Percentiles rank a stretch among this genome's conserved stretches.
These are phyloP conservation scores for Picea glauca DNA, from an alignment of 75 land plant species.

Conservation along the genomic window DNA sequence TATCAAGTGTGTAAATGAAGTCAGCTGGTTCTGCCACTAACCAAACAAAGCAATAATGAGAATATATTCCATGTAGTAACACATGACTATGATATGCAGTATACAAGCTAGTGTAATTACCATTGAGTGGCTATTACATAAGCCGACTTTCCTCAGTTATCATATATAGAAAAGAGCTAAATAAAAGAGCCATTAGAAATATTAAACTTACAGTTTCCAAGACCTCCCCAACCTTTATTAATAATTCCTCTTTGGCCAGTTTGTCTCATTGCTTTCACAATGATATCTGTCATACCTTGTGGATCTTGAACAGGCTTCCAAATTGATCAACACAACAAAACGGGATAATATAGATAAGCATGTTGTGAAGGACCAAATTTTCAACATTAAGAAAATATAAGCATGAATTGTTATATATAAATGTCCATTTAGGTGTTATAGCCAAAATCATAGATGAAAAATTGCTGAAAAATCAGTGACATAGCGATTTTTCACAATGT, in stretches of 20 bases:
- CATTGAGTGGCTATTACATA: neutral
- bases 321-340: neutral
- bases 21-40: slow-evolving; percentile 74
- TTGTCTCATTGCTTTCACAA: slow-evolving; percentile 70
- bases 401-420: neutral
- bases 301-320: slow-evolving; percentile 96
- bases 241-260: slow-evolving; percentile 95
- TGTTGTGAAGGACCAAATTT: neutral
- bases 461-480: too few relatives aligned
- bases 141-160: too few relatives aligned
- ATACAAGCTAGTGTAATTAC: neutral
- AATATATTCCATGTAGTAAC: neutral
- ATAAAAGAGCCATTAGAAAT: neutral
- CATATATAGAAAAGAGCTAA: neutral
- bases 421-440: neutral
- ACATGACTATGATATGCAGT: neutral
- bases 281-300: slow-evolving; percentile 85
- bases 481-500: too few relatives aligned
- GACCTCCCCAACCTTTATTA: slow-evolving; percentile 98
- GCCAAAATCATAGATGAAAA: neutral
- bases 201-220: slow-evolving; percentile 77
- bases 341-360: neutral
- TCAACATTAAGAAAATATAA: neutral
- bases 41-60: slow-evolving; percentile 7
- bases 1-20: slow-evolving; percentile 65